Evolutionary conservation across 2,329 filamentous ascomycete species (phyloP).

Genomic region (Colletotrichum spaethianum): DNA sequence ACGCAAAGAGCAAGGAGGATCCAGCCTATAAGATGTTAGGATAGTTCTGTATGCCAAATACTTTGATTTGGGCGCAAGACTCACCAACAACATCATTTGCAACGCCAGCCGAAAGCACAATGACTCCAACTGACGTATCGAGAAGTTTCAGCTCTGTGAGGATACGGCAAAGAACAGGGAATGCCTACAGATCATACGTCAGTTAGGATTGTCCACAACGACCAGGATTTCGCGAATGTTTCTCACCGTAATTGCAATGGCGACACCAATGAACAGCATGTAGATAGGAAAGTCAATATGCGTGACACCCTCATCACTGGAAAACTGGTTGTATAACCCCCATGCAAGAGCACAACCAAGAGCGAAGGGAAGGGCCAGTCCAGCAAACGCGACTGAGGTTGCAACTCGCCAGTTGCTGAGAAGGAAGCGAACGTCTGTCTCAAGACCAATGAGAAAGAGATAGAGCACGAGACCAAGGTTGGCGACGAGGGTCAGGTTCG

Average conservation of each 20-base stretch:
- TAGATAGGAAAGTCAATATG: slow-evolving; percentile 69
- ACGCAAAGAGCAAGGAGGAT: slow-evolving; percentile 93
- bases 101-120: slow-evolving; percentile 90
- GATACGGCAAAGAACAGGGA: slow-evolving; percentile 94
- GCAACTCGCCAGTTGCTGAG: slow-evolving; percentile 86
- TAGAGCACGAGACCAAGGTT: slow-evolving; percentile 89
- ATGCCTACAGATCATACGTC: slow-evolving; percentile 59
- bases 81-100: slow-evolving; percentile 82
- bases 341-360: slow-evolving; percentile 85
- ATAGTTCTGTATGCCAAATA: slow-evolving; percentile 70
- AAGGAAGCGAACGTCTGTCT: slow-evolving; percentile 86
- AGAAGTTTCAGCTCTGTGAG: slow-evolving; percentile 92
- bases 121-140: slow-evolving; percentile 85
- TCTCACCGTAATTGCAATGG: slow-evolving; percentile 83
- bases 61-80: slow-evolving; percentile 61
- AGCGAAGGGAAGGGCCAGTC: slow-evolving; percentile 87
- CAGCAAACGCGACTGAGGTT: slow-evolving; percentile 81
- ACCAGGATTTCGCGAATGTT: too few species aligned
- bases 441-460: slow-evolving; percentile 88
- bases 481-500: slow-evolving; percentile 81
- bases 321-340: slow-evolving; percentile 84
- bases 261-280: slow-evolving; percentile 87
- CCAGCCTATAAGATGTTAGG: slow-evolving; percentile 73
- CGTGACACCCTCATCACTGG: slow-evolving; percentile 55
- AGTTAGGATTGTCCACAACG: background rate